phyloP scores from a whole-genome alignment of 2,329 filamentous ascomycete species.

The Pseudogymnoascus sp. region DNA sequence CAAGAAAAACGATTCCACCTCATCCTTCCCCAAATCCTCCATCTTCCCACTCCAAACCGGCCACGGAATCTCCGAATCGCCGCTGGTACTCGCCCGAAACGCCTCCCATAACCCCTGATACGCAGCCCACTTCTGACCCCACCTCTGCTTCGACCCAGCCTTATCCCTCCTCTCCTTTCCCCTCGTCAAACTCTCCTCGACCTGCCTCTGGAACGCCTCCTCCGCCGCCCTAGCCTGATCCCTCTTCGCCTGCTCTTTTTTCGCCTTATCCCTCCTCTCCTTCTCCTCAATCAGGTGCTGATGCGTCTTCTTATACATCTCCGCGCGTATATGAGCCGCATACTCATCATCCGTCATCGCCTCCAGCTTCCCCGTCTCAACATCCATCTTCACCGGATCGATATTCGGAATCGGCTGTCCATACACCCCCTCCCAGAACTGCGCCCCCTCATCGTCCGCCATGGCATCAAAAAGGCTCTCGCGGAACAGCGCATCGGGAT shows the following conservation, averaged over 20 bases:
- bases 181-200: conserved; percentile 59
- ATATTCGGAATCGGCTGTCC: conserved; percentile 89
- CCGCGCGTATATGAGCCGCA: conserved; percentile 68
- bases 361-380: conserved; percentile 53
- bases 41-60: conserved; percentile 53
- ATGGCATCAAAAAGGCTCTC: conserved; percentile 95
- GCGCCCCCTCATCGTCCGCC: conserved; percentile 90
- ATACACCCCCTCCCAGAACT: conserved; percentile 95
- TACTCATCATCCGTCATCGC: conserved; percentile 92
- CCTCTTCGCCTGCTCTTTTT: conserved; percentile 42
- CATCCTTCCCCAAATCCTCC: conserved; percentile 44
- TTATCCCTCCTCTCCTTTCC: conserved; percentile 49
- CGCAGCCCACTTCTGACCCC: conserved; percentile 51
- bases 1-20: conserved; percentile 53
- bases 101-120: conserved; percentile 59
- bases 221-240: conserved; percentile 35
- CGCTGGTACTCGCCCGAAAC: conserved; percentile 31
- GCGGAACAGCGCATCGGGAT: conserved; percentile 71
- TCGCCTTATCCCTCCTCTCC: conserved; percentile 48
- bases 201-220: conserved; percentile 47
- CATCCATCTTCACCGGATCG: conserved; percentile 34
- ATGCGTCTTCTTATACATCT: conserved; percentile 95
- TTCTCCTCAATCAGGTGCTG: conserved; percentile 74
- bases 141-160: conserved; percentile 39
- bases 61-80: conserved; percentile 47